Base-by-base conservation (phyloP, 495 filamentous ascomycete genomes). In the Penicillium simplicissimum region DNA sequence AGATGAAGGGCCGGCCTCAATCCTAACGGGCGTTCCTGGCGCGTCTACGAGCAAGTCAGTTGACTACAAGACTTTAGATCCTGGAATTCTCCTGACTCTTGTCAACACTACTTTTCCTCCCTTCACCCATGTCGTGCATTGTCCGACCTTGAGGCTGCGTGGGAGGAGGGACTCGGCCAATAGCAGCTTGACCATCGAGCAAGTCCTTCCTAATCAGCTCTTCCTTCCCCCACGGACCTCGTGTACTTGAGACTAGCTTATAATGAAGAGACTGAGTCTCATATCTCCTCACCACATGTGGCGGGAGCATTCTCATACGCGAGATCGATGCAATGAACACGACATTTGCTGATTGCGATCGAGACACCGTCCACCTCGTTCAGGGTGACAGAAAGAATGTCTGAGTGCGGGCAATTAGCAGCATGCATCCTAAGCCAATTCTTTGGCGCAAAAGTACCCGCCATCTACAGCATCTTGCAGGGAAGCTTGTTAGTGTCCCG, bases 1-100 rank as follows among this genome's bases (percentile, higher is more conserved):
- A 58, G 23, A 65, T 54, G 55, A 65, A 67, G 55, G 38, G 34
- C 60, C 35, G 55, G 67, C 63, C 67, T 61, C 62, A 69, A 69
- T 71, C 31, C 52, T 59, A 71, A 69, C 43, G 51, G 55, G 52
- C 62, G 61, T 69, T 57, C 60, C 68, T 68, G 63, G 62, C 58
- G 54, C 52, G 37, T 55, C 47, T 33, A 55, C 13, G 17, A 40
- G 37, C 54, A 19, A 68, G 68, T 68, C 68, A 60, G 61, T 63
- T 61, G 65, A 55, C 25, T 38, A n/a, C 28, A 35, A 47, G 51
- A 51, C 42, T 48, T 25, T 42, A 52, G 59, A 55, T 49, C 61
- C 52, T 66, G 49, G 33, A 35, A 31, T 7, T 45, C 49, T 36
- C 48, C 34, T 10, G 10, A 42, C 55, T 31, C 38, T 21, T 60